Conservation (phyloP, 805 yeast genomes). For the Brettanomyces bruxellensis region DNA sequence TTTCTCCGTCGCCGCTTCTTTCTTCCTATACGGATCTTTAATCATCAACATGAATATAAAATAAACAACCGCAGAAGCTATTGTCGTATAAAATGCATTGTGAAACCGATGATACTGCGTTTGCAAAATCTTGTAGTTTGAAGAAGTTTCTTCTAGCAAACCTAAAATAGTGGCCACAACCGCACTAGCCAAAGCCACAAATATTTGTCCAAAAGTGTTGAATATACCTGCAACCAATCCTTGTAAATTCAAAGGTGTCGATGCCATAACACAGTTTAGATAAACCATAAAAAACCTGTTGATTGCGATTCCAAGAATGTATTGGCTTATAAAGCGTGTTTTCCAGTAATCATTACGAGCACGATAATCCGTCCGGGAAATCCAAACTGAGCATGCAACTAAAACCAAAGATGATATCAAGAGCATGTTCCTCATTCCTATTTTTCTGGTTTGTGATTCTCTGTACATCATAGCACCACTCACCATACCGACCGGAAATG, state of each 20-base stretch:
- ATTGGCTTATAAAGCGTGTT: slow-evolving; percentile 16
- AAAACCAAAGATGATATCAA: slow-evolving; percentile 7
- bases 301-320: slow-evolving; percentile 11
- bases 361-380: slow-evolving; percentile 10
- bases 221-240: slow-evolving; percentile 13
- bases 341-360: slow-evolving; percentile 15
- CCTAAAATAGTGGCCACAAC: slow-evolving; percentile 11
- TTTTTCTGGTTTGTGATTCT: slow-evolving; percentile 2
- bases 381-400: slow-evolving; percentile 14
- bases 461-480: slow-evolving; percentile 19
- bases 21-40: not conserved
- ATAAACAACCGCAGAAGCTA: not conserved
- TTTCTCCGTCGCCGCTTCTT: too few relatives aligned
- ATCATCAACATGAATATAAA: not conserved
- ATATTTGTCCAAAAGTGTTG: slow-evolving; percentile 10
- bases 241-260: slow-evolving; percentile 13
- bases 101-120: slow-evolving; percentile 4
- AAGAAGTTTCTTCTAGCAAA: not conserved
- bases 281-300: slow-evolving; percentile 28
- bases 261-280: slow-evolving; percentile 20
- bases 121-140: not conserved
- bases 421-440: slow-evolving; percentile 15
- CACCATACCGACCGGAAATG: slow-evolving; percentile 24
- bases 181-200: slow-evolving; percentile 10
- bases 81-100: slow-evolving; percentile 1